phyloP scores from a whole-genome alignment of 2,329 filamentous ascomycete species.

The Fusarium nematophilum region DNA sequence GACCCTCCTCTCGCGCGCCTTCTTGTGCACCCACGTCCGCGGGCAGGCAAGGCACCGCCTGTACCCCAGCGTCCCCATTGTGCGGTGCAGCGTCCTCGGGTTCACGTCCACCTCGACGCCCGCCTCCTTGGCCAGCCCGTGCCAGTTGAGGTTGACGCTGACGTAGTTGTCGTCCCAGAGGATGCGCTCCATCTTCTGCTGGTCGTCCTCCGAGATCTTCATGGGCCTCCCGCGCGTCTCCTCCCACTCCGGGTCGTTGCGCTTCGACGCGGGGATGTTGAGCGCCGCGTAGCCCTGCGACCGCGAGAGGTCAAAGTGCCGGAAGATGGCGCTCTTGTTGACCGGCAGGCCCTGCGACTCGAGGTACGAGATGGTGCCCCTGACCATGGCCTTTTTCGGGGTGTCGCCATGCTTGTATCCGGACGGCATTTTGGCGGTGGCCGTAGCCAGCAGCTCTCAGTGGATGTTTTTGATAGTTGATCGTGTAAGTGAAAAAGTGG shows the following conservation, averaged over 20 bases:
- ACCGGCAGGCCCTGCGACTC: constrained; percentile 52
- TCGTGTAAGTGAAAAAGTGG: constrained; percentile 31
- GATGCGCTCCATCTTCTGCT: constrained; percentile 51
- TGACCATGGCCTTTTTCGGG: constrained; percentile 53
- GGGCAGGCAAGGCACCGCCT: constrained; percentile 49
- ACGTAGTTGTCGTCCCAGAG: constrained; percentile 52
- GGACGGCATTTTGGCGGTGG: constrained; percentile 40
- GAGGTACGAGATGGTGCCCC: constrained; percentile 54
- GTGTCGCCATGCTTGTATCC: constrained; percentile 53
- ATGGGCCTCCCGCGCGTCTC: constrained; percentile 51
- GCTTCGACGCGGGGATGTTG: constrained; percentile 47
- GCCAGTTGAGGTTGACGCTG: constrained; percentile 49
- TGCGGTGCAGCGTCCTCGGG: constrained; percentile 50
- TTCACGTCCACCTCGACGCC: constrained; percentile 49
- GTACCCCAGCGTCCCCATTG: constrained; percentile 53
- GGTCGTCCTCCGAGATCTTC: constrained; percentile 50
- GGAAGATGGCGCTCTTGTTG: constrained; percentile 55
- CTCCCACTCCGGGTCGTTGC: constrained; percentile 53
- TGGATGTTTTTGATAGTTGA: neutral
- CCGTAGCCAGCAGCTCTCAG: neutral
- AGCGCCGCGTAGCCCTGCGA: constrained; percentile 53
- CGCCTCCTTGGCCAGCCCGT: constrained; percentile 48
- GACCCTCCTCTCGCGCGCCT: constrained; percentile 47
- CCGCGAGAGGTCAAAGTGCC: constrained; percentile 53
- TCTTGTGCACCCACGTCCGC: constrained; percentile 46